Conservation (phyloP, 2,329 filamentous ascomycete genomes). For the Myrmaecium sp. region DNA sequence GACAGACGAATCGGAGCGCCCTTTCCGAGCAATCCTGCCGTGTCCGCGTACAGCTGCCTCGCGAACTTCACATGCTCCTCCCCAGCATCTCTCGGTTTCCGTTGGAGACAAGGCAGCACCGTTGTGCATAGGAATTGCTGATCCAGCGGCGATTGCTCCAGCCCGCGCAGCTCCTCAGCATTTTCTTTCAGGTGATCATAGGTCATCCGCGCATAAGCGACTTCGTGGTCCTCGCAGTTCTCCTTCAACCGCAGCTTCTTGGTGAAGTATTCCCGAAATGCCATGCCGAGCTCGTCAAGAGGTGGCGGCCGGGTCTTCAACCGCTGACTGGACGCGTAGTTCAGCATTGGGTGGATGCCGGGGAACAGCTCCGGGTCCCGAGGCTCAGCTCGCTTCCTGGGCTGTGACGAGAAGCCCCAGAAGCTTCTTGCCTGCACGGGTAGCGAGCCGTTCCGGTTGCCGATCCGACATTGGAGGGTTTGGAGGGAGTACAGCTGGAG, state of each 20-base stretch:
- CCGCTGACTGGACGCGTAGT: conserved; percentile 45
- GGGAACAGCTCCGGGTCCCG: conserved; percentile 49
- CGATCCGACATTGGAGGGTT: conserved; percentile 11
- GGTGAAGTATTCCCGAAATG: conserved; percentile 21
- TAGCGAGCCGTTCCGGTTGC: conserved; percentile 9
- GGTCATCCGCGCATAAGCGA: conserved; percentile 40
- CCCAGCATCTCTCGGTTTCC: too few species aligned
- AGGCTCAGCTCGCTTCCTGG: conserved; percentile 38
- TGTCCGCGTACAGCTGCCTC: too few species aligned
- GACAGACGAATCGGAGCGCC: too few species aligned
- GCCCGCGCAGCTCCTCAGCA: too few species aligned
- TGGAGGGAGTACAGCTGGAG: conserved; percentile 20
- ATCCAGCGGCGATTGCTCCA: too few species aligned
- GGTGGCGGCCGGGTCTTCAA: conserved; percentile 49
- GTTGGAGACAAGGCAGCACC: too few species aligned
- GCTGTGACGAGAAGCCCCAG: conserved; percentile 44
- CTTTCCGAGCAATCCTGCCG: too few species aligned
- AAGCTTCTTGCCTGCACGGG: conserved; percentile 39
- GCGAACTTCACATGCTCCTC: too few species aligned
- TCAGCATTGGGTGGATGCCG: conserved; percentile 55
- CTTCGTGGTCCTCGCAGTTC: conserved; percentile 21
- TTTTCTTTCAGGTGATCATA: conserved; percentile 47
- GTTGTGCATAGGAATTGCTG: too few species aligned
- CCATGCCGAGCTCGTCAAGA: conserved; percentile 43
- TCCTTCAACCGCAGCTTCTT: conserved; percentile 28